These are phyloP conservation scores for Millerago galiae DNA, from an alignment of 805 yeast species.

Conservation along the genomic window DNA sequence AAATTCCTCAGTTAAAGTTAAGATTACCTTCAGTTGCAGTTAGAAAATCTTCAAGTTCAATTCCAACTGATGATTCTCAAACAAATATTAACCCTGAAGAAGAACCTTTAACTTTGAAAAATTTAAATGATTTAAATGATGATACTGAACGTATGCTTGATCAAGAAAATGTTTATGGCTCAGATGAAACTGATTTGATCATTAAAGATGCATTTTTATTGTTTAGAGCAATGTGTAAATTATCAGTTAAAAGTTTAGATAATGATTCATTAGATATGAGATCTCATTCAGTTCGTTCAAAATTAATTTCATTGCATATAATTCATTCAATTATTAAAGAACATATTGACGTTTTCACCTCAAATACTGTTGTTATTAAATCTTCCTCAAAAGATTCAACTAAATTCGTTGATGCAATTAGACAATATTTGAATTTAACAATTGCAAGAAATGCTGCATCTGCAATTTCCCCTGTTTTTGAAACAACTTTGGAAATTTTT, in stretches of 20 bases:
- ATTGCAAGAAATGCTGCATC: slow-evolving; percentile 91
- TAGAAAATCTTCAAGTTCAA: slow-evolving; percentile 12
- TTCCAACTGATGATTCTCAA: slow-evolving; percentile 7
- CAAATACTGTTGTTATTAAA: slow-evolving; percentile 48
- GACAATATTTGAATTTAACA: slow-evolving; percentile 77
- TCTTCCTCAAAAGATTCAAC: slow-evolving; percentile 49
- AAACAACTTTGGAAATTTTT: slow-evolving; percentile 84
- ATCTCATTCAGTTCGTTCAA: slow-evolving; percentile 89
- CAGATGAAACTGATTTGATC: slow-evolving; percentile 58
- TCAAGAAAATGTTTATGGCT: slow-evolving; percentile 34
- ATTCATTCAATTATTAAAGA: slow-evolving; percentile 81
- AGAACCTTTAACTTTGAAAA: slow-evolving; percentile 48
- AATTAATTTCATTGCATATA: slow-evolving; percentile 79
- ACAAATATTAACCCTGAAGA: slow-evolving; percentile 16
- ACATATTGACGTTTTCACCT: slow-evolving; percentile 74
- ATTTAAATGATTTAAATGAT: slow-evolving; percentile 49
- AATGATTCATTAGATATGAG: slow-evolving; percentile 73
- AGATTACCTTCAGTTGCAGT: slow-evolving; percentile 6
- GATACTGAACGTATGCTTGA: slow-evolving; percentile 51
- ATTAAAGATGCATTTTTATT: slow-evolving; percentile 90
- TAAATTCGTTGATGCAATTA: slow-evolving; percentile 67
- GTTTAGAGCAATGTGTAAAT: slow-evolving; percentile 91
- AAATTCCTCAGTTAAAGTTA: slow-evolving; percentile 17
- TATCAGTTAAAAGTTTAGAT: slow-evolving; percentile 81
- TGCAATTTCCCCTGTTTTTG: slow-evolving; percentile 85